Evolutionary conservation across 257 asterid genomes (phyloP), one percentile per base, ranked within the genome.

Genomic region (Lavandula angustifolia): DNA sequence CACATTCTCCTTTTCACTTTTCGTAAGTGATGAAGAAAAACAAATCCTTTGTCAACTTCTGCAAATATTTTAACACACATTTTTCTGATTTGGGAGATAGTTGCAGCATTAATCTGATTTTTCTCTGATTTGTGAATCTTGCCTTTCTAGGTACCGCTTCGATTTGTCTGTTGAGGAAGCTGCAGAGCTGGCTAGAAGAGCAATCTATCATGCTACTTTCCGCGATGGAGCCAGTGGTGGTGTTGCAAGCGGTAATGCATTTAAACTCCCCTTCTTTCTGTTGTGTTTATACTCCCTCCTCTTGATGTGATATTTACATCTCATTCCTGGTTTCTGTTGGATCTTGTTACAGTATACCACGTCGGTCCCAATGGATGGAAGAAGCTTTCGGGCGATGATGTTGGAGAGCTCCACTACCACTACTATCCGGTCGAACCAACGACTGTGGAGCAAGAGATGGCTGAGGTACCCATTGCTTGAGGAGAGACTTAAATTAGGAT

Each of bases 141-240:
- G 6, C 68, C 44, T 47, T 54, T 60, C 4, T 54, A 87, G 95
- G 54, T 84, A 87, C 68, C 84, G 68, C 27, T 81, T 63, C 54
- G 95, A 87, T 64, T 41, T 87, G 85, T 79, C 95, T 16, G 92
- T 86, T 65, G 92, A 84, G 79, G 95, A 89, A 66, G 96, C 96
- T 72, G 87, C 95, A 0, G 96, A 89, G 79, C 71, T 86, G 66
- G 96, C 92, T 54, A 87, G 88, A 74, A 85, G 95, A 54, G 76
- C 92, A 62, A 89, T 89, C 75, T 89, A 89, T 80, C 96, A 87
- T 65, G 96, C 95, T 14, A 89, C 95, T 32, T 89, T 89, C 76
- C 92, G 96, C 72, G 96, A 86, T 73, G 96, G 94, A 57, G 96
- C 92, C 56, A 84, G 96, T 56, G 95, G 95, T 72, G 96, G 95